Base-by-base conservation (phyloP, 2,329 filamentous ascomycete species). In the Fusarium abutilonis region DNA sequence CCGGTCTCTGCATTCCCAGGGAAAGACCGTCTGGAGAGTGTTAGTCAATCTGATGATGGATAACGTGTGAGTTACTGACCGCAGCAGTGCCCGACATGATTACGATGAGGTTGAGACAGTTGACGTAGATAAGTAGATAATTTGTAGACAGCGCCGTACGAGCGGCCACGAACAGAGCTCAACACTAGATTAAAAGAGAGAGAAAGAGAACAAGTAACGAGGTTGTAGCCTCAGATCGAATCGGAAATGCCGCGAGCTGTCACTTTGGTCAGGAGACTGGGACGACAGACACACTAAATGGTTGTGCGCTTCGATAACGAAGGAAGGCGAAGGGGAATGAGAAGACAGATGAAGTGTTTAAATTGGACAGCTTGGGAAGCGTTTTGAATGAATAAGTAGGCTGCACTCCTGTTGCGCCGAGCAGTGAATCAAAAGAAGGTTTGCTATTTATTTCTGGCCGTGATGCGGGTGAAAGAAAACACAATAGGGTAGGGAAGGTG, bases 1-100 rank as follows among this genome's bases (percentile, higher is more conserved):
- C 65, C 79, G 80, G 63, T 85, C 83, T 50, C 82, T 80, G 52
- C 79, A 80, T 65, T 85, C 82, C 79, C 79, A 82, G 4, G 82
- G 78, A 43, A 75, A 76, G 31, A 73, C 63, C 17, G 70, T 66
- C 73, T 78, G 43, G 11, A 36, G 17, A 26, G 15, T 58, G 38
- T 54, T 41, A 56, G 68, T 56, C 31, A 54, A 39, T 52, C 34
- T 4, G n/a, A n/a, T 5, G 26, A 36, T 14, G 32, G 14, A 15
- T 11, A 15, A 40, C 21, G 13, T 9, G 11, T 23, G 28, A 21
- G 32, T 26, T 35, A 70, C 67, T 67, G 36, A 70, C 67, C 36
- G 65, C 45, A 44, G 55, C 52, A 43, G 40, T 52, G 51, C 51
- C 56, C 44, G 67, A 59, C 67, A 69, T 69, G 32, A n/a, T 60